Conservation (phyloP, 2,329 filamentous ascomycete species). For the Cladosporium sp. region DNA sequence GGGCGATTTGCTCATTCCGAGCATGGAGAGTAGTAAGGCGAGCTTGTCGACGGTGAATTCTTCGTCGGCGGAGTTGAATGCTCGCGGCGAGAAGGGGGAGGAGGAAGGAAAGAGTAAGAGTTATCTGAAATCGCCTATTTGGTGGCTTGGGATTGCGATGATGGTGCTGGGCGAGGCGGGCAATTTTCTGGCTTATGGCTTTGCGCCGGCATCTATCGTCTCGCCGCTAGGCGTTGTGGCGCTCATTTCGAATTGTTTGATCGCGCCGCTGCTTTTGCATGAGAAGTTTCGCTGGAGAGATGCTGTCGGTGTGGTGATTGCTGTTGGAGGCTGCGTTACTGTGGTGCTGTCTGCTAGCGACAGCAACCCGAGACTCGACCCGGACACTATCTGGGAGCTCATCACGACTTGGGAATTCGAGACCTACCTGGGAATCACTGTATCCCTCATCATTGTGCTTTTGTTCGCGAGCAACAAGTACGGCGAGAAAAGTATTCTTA, state of each 20-base stretch:
- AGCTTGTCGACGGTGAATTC: constrained; percentile 29
- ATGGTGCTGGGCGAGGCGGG: constrained; percentile 92
- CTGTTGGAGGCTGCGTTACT: constrained; percentile 80
- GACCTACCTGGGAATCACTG: constrained; percentile 77
- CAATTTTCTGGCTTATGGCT: constrained; percentile 96
- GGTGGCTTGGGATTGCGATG: constrained; percentile 90
- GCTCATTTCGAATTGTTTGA: constrained; percentile 91
- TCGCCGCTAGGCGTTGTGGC: constrained; percentile 96
- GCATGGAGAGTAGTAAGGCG: constrained; percentile 45
- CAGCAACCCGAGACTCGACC: constrained; percentile 84
- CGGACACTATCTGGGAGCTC: constrained; percentile 81
- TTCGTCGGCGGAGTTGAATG: constrained; percentile 2
- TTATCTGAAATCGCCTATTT: constrained; percentile 88
- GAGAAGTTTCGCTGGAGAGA: constrained; percentile 82
- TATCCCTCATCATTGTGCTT: constrained; percentile 65
- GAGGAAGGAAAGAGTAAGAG: constrained; percentile 52
- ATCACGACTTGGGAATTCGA: constrained; percentile 88
- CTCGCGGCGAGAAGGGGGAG: constrained; percentile 32
- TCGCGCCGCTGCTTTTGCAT: constrained; percentile 89
- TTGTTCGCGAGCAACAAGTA: constrained; percentile 80
- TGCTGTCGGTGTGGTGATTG: constrained; percentile 80
- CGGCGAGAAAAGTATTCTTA: constrained; percentile 79
- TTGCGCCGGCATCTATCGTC: constrained; percentile 94
- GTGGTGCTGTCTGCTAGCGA: constrained; percentile 88
- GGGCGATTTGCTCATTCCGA: constrained; percentile 50